Conservation (phyloP, 805 yeast genomes). For the Lachancea sp. region DNA sequence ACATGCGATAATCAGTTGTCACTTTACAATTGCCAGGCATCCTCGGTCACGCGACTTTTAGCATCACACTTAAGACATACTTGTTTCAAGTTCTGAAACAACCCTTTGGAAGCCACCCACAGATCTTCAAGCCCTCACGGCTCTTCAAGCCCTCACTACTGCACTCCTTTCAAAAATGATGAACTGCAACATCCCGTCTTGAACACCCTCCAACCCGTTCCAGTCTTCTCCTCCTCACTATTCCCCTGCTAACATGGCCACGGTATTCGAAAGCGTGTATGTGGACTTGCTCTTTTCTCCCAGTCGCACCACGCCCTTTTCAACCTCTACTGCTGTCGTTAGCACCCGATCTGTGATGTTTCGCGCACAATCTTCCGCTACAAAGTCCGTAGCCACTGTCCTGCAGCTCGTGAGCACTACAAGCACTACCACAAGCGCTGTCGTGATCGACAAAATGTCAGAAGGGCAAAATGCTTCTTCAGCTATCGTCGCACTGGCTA, state of each 20-base stretch:
- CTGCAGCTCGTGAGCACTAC: constrained; percentile 1
- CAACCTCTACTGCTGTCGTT: constrained; percentile 8
- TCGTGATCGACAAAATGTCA: constrained; percentile 3
- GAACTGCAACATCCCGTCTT: too few species aligned
- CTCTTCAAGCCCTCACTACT: background rate
- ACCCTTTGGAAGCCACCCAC: background rate
- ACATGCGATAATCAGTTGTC: too few species aligned
- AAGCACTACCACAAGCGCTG: background rate
- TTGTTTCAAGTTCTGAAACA: background rate
- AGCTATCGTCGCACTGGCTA: constrained; percentile 23
- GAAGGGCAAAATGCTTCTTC: constrained; percentile 12
- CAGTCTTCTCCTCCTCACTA: background rate
- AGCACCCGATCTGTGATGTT: constrained; percentile 1
- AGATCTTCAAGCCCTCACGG: background rate
- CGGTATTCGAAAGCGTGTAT: constrained; percentile 8
- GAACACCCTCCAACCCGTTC: background rate
- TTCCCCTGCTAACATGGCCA: constrained; percentile 7
- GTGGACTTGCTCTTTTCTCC: constrained; percentile 9
- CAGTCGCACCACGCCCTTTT: constrained; percentile 8
- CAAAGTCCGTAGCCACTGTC: background rate
- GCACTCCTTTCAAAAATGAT: background rate
- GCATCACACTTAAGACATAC: too few species aligned
- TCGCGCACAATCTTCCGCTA: constrained; percentile 4
- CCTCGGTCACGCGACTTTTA: background rate
- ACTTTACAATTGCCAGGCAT: too few species aligned